phyloP scores from a whole-genome alignment of 2,329 filamentous ascomycete genomes.

The Cladosporium colombiae region DNA sequence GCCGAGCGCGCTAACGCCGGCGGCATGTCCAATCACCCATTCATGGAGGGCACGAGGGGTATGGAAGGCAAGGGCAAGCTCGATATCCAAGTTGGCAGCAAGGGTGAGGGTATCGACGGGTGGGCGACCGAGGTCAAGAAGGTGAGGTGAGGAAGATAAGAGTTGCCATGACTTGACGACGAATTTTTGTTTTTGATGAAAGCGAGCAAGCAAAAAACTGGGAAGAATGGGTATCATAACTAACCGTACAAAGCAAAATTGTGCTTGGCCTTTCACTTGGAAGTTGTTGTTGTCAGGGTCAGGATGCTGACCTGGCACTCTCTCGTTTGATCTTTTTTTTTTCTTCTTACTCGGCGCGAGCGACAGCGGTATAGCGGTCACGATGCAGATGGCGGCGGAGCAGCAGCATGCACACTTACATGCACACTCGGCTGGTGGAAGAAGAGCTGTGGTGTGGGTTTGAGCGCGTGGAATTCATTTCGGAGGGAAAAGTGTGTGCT shows the following conservation, averaged over 20 bases:
- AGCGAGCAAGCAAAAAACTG: not conserved
- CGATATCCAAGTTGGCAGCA: slow-evolving; percentile 74
- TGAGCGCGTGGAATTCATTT: not conserved
- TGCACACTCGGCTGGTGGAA: not conserved
- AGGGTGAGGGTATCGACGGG: slow-evolving; percentile 89
- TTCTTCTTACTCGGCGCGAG: not conserved
- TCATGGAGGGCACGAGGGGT: slow-evolving; percentile 80
- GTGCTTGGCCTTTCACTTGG: not conserved
- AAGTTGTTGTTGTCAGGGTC: not conserved
- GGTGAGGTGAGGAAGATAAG: slow-evolving; percentile 59
- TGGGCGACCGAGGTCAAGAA: slow-evolving; percentile 86
- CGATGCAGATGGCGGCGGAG: not conserved
- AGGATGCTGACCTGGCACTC: not conserved
- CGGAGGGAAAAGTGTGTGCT: not conserved
- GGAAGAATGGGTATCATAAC: not conserved
- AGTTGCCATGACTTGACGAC: slow-evolving; percentile 13
- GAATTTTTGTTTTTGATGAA: not conserved
- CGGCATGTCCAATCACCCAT: slow-evolving; percentile 84
- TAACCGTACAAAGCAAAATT: not conserved
- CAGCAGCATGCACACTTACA: not conserved
- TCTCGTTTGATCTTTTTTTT: not conserved
- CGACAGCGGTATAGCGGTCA: not conserved
- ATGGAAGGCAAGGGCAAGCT: slow-evolving; percentile 76
- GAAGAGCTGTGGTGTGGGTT: not conserved
- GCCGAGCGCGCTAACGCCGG: slow-evolving; percentile 92